phyloP scores from a whole-genome alignment of 495 filamentous ascomycete species.

The Hypoxylon crocopeplum region DNA sequence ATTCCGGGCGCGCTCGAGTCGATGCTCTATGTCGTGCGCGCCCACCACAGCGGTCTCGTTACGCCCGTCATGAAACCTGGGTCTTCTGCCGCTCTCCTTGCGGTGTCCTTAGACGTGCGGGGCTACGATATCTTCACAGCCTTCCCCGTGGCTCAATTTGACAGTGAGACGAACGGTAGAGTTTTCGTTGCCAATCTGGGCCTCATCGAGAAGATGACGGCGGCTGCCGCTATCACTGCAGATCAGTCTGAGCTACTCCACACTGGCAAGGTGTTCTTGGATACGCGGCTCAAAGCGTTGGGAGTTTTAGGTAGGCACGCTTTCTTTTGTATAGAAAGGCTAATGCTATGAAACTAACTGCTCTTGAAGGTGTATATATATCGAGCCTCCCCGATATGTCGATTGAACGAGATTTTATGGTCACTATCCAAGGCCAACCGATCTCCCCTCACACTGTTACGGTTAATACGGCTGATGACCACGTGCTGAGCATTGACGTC shows the following conservation, averaged over 20 bases:
- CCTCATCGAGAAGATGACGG: constrained; percentile 88
- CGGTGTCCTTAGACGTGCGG: constrained; percentile 63
- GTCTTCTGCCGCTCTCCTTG: constrained; percentile 54
- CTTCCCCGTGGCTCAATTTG: constrained; percentile 67
- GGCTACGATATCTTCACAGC: constrained; percentile 86
- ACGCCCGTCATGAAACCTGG: constrained; percentile 54
- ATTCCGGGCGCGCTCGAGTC: constrained; percentile 71
- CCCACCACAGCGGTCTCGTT: constrained; percentile 72
- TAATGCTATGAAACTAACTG: neutral
- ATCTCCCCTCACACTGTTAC: constrained; percentile 71
- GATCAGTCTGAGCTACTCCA: constrained; percentile 62
- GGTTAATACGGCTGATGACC: constrained; percentile 58
- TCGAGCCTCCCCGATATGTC: constrained; percentile 66
- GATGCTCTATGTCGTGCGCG: constrained; percentile 71
- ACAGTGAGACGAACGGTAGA: constrained; percentile 46
- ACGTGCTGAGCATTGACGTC: constrained; percentile 79
- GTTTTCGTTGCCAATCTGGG: constrained; percentile 73
- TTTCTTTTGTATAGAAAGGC: neutral
- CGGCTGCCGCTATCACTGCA: constrained; percentile 74
- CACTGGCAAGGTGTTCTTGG: constrained; percentile 67
- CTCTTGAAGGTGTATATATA: constrained; percentile 67
- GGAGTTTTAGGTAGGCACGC: constrained; percentile 75
- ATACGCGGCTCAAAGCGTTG: constrained; percentile 77
- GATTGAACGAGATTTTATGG: constrained; percentile 74
- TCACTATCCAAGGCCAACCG: constrained; percentile 72